A percentile compares a stretch with the other conserved stretches of the same genome.
Conservation (phyloP, 768 basidiomycete species). For the Panaeolus papilionaceus region DNA sequence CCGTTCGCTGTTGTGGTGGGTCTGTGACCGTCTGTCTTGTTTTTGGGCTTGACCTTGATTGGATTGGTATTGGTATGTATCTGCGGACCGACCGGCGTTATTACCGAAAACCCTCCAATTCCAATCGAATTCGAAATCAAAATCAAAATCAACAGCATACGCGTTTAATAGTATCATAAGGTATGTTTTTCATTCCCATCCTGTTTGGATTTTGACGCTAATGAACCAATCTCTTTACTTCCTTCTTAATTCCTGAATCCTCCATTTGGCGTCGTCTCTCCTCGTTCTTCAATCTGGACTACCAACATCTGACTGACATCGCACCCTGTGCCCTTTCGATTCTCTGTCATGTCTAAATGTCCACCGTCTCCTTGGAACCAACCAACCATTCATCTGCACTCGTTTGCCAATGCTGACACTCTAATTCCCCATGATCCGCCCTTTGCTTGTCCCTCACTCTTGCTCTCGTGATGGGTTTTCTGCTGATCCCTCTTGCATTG, state of each 20-base stretch:
- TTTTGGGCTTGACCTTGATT: background rate
- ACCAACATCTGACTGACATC: no score
- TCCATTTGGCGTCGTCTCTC: conserved; percentile 1
- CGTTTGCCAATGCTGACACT: background rate
- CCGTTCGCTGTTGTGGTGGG: background rate
- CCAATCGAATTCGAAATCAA: background rate
- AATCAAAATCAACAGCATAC: background rate
- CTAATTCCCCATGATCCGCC: background rate
- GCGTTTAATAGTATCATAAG: conserved; percentile 12
- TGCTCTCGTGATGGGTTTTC: conserved; percentile 6
- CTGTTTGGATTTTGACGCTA: background rate
- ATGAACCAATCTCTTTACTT: background rate
- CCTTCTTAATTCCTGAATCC: background rate
- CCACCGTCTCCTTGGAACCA: no score
- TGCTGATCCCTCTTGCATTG: background rate
- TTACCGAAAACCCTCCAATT: background rate
- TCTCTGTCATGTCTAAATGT: no score
- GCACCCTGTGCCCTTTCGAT: no score
- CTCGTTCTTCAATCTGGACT: background rate
- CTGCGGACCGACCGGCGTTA: background rate
- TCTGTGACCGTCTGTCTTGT: background rate
- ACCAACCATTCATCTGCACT: background rate
- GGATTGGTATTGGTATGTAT: background rate
- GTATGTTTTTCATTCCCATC: background rate
- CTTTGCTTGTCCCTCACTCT: background rate